phyloP scores from a whole-genome alignment of 2,329 filamentous ascomycete genomes.

The Whalleya microplaca region DNA sequence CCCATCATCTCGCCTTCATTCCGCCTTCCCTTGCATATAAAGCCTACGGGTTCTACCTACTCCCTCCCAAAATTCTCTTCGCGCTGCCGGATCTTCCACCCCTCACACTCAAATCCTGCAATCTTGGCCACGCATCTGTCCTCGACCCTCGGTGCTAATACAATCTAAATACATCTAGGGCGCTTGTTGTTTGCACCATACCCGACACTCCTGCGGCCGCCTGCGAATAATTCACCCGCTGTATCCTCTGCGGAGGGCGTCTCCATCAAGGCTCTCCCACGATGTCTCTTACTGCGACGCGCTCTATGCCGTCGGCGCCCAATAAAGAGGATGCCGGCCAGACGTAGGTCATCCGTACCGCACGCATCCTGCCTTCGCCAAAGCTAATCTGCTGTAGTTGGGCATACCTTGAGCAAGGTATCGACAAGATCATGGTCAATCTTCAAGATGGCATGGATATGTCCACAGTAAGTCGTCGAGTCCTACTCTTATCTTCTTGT shows the following conservation, averaged over 20 bases:
- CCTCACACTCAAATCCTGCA: not conserved
- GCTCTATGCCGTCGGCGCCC: slow-evolving; percentile 59
- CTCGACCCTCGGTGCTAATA: slow-evolving; percentile 5
- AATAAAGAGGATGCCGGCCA: slow-evolving; percentile 64
- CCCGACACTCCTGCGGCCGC: not conserved
- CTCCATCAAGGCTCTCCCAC: slow-evolving; percentile 16
- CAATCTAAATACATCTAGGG: slow-evolving; percentile 2
- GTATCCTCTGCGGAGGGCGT: slow-evolving; percentile 16
- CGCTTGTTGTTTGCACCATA: slow-evolving; percentile 1
- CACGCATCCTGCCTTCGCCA: slow-evolving; percentile 17
- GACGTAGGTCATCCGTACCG: slow-evolving; percentile 43
- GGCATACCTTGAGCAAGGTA: slow-evolving; percentile 85
- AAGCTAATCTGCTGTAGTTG: slow-evolving; percentile 61
- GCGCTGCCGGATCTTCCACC: not conserved
- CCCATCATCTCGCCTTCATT: not conserved
- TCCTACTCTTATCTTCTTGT: not conserved
- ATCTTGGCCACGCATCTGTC: not conserved
- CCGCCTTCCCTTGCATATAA: too few relatives aligned
- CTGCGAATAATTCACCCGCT: slow-evolving; percentile 10
- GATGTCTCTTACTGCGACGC: slow-evolving; percentile 40
- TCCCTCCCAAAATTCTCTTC: not conserved
- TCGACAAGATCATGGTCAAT: slow-evolving; percentile 91
- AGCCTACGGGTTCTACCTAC: not conserved
- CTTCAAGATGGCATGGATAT: slow-evolving; percentile 92
- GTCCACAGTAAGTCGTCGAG: slow-evolving; percentile 65